These are phyloP conservation scores for Cryptosporidium xiaoi DNA, from an alignment of 169 alveolate species.

Conservation along the genomic window DNA sequence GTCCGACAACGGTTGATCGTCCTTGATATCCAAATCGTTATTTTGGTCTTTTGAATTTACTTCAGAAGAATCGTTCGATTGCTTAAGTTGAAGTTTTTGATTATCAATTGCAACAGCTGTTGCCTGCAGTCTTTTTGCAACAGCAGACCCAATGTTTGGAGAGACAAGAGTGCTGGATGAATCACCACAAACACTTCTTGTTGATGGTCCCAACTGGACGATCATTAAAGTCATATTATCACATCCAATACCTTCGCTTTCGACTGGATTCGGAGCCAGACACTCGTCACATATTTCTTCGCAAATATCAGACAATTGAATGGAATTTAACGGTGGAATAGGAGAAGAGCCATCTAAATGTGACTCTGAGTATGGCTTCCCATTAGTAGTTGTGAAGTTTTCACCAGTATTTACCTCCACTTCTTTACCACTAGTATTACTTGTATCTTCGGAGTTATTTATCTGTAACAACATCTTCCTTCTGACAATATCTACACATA, in stretches of 20 bases:
- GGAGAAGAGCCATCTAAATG: conserved; percentile 50
- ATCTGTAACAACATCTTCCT: conserved; percentile 63
- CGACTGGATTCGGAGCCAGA: conserved; percentile 87
- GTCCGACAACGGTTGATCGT: conserved; percentile 21
- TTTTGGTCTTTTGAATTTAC: background rate
- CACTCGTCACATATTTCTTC: conserved; percentile 90
- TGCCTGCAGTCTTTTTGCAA: conserved; percentile 52
- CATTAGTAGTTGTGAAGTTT: conserved; percentile 2
- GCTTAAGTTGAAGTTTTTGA: conserved; percentile 7
- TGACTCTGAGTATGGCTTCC: conserved; percentile 1
- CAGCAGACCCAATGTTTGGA: conserved; percentile 48
- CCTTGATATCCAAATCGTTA: background rate
- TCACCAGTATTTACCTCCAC: conserved; percentile 1
- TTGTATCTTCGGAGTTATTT: conserved; percentile 16
- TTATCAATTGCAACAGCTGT: conserved; percentile 41
- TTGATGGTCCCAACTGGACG: conserved; percentile 82
- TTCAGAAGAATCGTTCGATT: conserved; percentile 5
- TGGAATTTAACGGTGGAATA: conserved; percentile 58
- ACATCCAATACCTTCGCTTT: conserved; percentile 92
- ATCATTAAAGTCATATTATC: conserved; percentile 94
- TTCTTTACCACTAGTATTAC: conserved; percentile 17
- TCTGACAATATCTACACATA: conserved; percentile 90
- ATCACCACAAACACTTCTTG: conserved; percentile 58
- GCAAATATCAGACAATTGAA: conserved; percentile 82
- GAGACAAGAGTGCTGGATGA: conserved; percentile 37